Percentiles rank a stretch among this genome's conserved stretches.
Conservation (phyloP, 768 basidiomycete species). For the Termitomyces sp. region DNA sequence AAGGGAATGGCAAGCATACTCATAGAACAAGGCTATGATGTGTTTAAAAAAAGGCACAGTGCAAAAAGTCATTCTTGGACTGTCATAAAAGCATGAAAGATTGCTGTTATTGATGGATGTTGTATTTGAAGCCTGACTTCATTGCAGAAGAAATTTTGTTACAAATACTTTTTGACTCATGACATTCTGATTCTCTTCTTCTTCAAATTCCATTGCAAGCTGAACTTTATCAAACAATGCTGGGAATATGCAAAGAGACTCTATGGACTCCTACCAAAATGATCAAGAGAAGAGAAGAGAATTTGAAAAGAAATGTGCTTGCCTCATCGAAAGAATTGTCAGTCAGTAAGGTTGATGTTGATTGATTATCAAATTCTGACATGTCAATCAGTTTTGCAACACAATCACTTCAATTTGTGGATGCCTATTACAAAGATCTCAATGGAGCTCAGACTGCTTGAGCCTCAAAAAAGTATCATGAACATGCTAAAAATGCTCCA, state of each 20-base stretch:
- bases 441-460: too few relatives aligned
- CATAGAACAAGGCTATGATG: constrained; percentile 19
- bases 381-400: too few relatives aligned
- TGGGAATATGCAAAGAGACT: constrained; percentile 25
- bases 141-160: constrained; percentile 11
- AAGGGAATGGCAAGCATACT: constrained; percentile 36
- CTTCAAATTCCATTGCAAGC: background rate
- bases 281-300: constrained; percentile 19
- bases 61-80: constrained; percentile 17
- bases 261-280: constrained; percentile 16
- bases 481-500: too few relatives aligned
- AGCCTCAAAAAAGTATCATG: too few relatives aligned
- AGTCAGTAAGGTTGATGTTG: too few relatives aligned
- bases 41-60: constrained; percentile 20
- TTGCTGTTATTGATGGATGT: constrained; percentile 16
- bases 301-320: constrained; percentile 21
- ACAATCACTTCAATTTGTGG: too few relatives aligned
- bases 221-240: constrained; percentile 21
- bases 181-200: background rate
- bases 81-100: background rate
- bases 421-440: too few relatives aligned
- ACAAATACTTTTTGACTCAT: background rate
- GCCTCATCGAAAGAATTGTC: too few relatives aligned
- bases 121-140: constrained; percentile 31
- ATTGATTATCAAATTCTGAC: too few relatives aligned